Evolutionary conservation across 805 yeast genomes (phyloP), one percentile per base, ranked within the genome.

Genomic region (Schwanniomyces occidentalis): DNA sequence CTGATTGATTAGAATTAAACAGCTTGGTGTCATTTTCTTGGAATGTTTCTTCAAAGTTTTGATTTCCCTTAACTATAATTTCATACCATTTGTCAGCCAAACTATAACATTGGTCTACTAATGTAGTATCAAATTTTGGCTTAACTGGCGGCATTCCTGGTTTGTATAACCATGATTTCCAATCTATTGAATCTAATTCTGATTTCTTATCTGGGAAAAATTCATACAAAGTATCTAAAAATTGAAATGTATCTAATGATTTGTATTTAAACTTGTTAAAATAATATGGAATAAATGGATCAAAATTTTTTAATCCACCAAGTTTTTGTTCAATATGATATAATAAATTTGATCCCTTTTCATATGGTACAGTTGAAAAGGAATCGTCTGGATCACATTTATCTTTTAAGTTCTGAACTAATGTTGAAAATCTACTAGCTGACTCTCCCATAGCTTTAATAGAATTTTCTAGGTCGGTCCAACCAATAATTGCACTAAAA

Each of bases 111-210:
- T 76, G 73, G 50, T 83, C 88, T 6, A 84, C 95, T 49, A 89
- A 66, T 2, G 80, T 66, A 2, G 95, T 85, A 54, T 86, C 87
- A 53, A 89, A 88, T 22, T 75, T 53, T 10, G 95, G 95, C 54
- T 78, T 83, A 14, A 64, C 54, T 43, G 95, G 95, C 26, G 97
- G 96, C 72, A 89, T 74, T 2, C 96, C 96, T 4, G 93, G 84
- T 26, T 73, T 68, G 59, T 71, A 84, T 37, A 87, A 65, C 96
- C 96, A 89, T 17, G 77, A 60, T 35, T 86, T 71, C 95, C 96
- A 89, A 58, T 89, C 95, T 33, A 90, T 75, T 6, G 73, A 45
- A 49, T 85, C 84, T 48, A 86, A 69, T n/a, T 71, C 46, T 1
- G 59, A 71, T 35, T 69, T 66, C 38, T 77, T 65, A n/a, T 62